Percentiles rank a stretch among this genome's conserved stretches.
Evolutionary conservation across 2,329 filamentous ascomycete genomes (phyloP).

Genomic region (Didymella sp.): DNA sequence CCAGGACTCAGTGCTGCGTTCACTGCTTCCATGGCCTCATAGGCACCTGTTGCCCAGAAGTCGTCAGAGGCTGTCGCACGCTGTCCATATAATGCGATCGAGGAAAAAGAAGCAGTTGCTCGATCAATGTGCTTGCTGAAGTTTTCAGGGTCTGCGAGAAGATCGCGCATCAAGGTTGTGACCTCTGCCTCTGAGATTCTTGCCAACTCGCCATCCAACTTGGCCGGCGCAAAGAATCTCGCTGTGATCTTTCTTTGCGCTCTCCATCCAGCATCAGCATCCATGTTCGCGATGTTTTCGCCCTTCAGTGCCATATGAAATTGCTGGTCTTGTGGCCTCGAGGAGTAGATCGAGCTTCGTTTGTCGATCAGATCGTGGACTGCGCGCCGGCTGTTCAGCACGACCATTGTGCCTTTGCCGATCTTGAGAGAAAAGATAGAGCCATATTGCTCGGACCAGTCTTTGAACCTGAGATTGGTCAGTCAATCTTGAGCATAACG

Average conservation of each 20-base stretch:
- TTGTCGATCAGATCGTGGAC: conserved; percentile 31
- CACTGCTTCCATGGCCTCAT: conserved; percentile 28
- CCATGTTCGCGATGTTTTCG: conserved; percentile 32
- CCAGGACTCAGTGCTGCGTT: conserved; percentile 28
- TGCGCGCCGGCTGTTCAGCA: conserved; percentile 26
- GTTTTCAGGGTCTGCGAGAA: conserved; percentile 54
- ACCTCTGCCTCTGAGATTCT: conserved; percentile 37
- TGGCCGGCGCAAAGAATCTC: conserved; percentile 28
- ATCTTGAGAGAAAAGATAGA: conserved; percentile 30
- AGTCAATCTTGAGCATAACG: not conserved
- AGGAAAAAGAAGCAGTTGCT: conserved; percentile 28
- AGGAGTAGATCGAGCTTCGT: conserved; percentile 25
- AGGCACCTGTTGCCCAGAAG: conserved; percentile 34
- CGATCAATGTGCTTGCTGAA: conserved; percentile 44
- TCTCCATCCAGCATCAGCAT: conserved; percentile 28
- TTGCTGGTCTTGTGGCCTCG: conserved; percentile 25
- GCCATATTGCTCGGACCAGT: conserved; percentile 33
- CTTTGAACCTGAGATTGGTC: conserved; percentile 21
- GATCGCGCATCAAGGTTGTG: conserved; percentile 51
- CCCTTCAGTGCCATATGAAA: conserved; percentile 17
- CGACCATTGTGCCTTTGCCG: conserved; percentile 28
- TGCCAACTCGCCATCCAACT: conserved; percentile 28
- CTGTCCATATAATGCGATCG: conserved; percentile 33
- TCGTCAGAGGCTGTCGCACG: conserved; percentile 26
- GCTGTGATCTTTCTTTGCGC: conserved; percentile 31